Evolutionary conservation across 73 alveolate genomes (phyloP).

Genomic region (Paramecium sonneborni): DNA sequence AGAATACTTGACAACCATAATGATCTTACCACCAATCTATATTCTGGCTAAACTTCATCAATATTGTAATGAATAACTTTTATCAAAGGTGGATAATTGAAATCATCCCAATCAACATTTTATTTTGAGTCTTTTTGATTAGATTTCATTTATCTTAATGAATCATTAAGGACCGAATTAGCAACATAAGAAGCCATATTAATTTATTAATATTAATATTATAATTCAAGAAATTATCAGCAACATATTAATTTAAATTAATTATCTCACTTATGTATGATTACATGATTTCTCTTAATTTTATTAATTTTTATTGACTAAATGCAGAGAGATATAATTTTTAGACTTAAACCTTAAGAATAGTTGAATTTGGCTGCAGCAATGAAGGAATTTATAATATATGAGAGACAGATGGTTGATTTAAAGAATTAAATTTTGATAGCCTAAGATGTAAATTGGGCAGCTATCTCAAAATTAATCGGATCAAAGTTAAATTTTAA

Average conservation of each 20-base stretch:
- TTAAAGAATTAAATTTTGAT: neutral
- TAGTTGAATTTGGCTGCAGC: neutral
- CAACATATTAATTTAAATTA: neutral
- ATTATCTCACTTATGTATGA: neutral
- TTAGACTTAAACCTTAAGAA: neutral
- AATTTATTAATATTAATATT: neutral
- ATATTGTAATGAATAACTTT: constrained; percentile 65
- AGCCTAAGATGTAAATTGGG: neutral
- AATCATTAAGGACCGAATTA: neutral
- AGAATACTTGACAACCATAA: constrained; percentile 47
- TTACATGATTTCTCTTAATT: too few species aligned
- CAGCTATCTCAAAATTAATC: neutral
- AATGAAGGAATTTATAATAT: neutral
- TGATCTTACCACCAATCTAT: constrained; percentile 50
- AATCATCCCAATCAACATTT: constrained; percentile 60
- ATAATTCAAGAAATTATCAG: neutral
- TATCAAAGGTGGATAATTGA: constrained; percentile 64
- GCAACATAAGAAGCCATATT: neutral
- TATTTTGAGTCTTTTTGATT: neutral
- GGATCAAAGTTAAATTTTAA: neutral
- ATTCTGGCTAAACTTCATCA: constrained; percentile 42
- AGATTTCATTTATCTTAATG: neutral
- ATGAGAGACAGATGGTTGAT: neutral
- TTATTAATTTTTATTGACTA: too few species aligned
- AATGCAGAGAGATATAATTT: neutral